These are phyloP conservation scores for Corylus avellana DNA, from an alignment of 306 rosid species.

Conservation along the genomic window DNA sequence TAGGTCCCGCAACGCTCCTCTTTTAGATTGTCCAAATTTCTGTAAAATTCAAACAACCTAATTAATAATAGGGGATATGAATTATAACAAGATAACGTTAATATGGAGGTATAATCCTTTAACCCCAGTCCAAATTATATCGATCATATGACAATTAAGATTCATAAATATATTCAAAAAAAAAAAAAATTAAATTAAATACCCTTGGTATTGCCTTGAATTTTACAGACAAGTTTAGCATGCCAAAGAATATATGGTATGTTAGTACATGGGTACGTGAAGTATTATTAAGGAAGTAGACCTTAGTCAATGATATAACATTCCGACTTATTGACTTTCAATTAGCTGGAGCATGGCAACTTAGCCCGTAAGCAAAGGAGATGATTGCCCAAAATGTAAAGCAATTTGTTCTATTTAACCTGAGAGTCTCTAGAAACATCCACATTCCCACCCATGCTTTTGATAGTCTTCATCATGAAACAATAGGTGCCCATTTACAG, in stretches of 20 bases:
- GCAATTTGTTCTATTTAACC: background rate
- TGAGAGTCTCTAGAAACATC: no score
- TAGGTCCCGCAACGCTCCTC: no score
- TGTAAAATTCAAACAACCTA: no score
- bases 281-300: background rate
- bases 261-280: no score
- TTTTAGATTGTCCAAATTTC: no score
- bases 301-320: background rate
- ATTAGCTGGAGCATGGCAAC: constrained; percentile 31
- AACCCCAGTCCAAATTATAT: no score
- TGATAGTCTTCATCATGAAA: background rate
- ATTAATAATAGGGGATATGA: no score
- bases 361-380: constrained; percentile 32
- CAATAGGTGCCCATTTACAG: background rate
- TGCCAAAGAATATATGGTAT: background rate
- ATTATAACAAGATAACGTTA: no score
- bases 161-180: no score
- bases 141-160: no score
- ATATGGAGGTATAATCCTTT: no score
- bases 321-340: background rate
- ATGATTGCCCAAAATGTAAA: background rate
- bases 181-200: no score
- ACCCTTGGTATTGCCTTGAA: background rate
- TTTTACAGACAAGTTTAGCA: background rate
- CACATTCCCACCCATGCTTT: background rate